Evolutionary conservation across 805 yeast species (phyloP).

Genomic region (Hanseniaspora clermontiae): DNA sequence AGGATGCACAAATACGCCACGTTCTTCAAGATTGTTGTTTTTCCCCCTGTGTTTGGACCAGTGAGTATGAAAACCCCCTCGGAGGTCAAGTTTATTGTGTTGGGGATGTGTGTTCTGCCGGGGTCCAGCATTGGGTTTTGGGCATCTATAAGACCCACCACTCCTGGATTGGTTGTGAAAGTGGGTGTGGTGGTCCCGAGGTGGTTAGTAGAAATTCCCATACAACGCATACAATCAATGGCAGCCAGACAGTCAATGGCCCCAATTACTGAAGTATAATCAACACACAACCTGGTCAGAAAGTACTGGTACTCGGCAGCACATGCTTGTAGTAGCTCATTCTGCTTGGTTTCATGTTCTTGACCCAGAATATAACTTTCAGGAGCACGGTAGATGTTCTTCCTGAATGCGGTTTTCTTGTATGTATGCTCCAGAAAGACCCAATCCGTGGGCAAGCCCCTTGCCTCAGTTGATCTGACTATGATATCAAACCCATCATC

Average conservation of each 20-base stretch:
- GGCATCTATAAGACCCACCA: slow-evolving; percentile 42
- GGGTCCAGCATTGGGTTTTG: slow-evolving; percentile 55
- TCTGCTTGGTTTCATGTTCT: background rate
- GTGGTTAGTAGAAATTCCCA: slow-evolving; percentile 40
- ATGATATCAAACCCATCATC: background rate
- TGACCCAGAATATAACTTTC: background rate
- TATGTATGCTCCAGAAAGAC: background rate
- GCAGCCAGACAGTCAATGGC: slow-evolving; percentile 38
- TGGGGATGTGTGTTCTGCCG: slow-evolving; percentile 50
- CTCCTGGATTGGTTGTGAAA: slow-evolving; percentile 32
- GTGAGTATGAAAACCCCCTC: slow-evolving; percentile 55
- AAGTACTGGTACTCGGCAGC: slow-evolving; percentile 23
- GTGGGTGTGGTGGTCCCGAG: slow-evolving; percentile 37
- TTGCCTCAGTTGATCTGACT: background rate
- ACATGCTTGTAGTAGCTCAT: background rate
- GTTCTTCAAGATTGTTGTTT: slow-evolving; percentile 63
- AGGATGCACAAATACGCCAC: slow-evolving; percentile 57
- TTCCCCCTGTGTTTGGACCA: slow-evolving; percentile 86
- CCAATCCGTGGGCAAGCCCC: background rate
- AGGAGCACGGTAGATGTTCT: background rate
- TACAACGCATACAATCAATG: slow-evolving; percentile 56
- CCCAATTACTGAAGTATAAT: slow-evolving; percentile 30
- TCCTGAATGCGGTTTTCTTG: background rate
- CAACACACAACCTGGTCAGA: slow-evolving; percentile 28
- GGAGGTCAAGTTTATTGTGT: slow-evolving; percentile 41